Percentiles rank a stretch among this genome's conserved stretches.
These are phyloP conservation scores for Vicia faba DNA, from an alignment of 306 rosid species.

Conservation along the genomic window DNA sequence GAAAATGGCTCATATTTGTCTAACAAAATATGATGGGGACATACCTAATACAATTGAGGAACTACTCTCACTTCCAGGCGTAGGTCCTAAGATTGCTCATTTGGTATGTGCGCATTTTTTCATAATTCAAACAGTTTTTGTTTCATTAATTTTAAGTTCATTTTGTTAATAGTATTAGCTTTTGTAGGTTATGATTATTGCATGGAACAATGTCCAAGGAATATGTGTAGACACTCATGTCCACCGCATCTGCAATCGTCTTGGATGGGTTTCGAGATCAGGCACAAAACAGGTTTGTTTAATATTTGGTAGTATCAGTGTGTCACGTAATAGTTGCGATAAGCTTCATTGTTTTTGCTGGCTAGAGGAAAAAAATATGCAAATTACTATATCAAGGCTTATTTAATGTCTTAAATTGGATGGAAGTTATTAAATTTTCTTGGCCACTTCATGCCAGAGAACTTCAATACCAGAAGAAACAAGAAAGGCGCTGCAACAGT, in stretches of 20 bases:
- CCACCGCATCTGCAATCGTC: slow-evolving; percentile 91
- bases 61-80: slow-evolving; percentile 88
- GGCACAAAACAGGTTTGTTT: slow-evolving; percentile 74
- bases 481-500: slow-evolving; percentile 68
- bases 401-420: slow-evolving; percentile 7
- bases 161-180: slow-evolving; percentile 27
- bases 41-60: slow-evolving; percentile 82
- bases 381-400: slow-evolving; percentile 3
- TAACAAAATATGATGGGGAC: slow-evolving; percentile 77
- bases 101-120: slow-evolving; percentile 45
- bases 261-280: slow-evolving; percentile 77
- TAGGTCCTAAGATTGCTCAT: slow-evolving; percentile 99
- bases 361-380: not conserved
- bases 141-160: slow-evolving; percentile 27
- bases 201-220: slow-evolving; percentile 91
- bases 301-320: slow-evolving; percentile 13
- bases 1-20: slow-evolving; percentile 86
- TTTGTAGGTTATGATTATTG: slow-evolving; percentile 85
- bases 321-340: not conserved
- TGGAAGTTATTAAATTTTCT: slow-evolving; percentile 35
- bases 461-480: slow-evolving; percentile 87
- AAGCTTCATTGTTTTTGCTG: not conserved
- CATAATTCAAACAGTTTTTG: slow-evolving; percentile 29
- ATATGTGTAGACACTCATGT: slow-evolving; percentile 97
- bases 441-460: slow-evolving; percentile 54